A percentile compares a stretch with the other conserved stretches of the same genome.
These are phyloP conservation scores for Aulographum hederae DNA, from an alignment of 2,329 filamentous ascomycete species.

Conservation along the genomic window DNA sequence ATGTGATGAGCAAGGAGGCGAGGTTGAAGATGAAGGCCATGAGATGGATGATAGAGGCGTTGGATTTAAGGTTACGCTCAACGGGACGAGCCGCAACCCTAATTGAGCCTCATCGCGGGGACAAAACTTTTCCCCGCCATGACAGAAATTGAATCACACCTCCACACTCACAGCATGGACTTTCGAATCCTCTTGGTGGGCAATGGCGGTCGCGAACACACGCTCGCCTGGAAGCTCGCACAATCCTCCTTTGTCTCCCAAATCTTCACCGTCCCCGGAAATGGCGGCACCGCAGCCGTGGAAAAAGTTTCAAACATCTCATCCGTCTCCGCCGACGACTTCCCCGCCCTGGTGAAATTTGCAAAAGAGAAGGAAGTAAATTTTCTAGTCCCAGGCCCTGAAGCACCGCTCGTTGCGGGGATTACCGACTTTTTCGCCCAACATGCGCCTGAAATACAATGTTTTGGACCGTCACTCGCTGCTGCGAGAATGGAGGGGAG, in stretches of 20 bases:
- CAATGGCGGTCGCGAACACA: slow-evolving; percentile 87
- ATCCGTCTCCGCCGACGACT: slow-evolving; percentile 50
- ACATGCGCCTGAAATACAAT: slow-evolving; percentile 39
- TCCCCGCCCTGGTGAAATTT: slow-evolving; percentile 56
- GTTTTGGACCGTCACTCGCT: slow-evolving; percentile 70
- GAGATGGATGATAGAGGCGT: no score
- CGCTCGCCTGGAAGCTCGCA: slow-evolving; percentile 81
- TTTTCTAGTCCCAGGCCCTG: slow-evolving; percentile 77
- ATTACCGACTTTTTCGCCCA: slow-evolving; percentile 67
- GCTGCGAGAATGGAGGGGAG: slow-evolving; percentile 87
- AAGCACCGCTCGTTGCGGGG: slow-evolving; percentile 83
- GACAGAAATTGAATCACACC: no score
- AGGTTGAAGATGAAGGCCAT: no score
- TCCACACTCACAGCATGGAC: no score
- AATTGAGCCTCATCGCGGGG: no score
- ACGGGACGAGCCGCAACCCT: no score
- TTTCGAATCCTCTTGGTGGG: slow-evolving; percentile 70
- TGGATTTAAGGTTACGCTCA: no score
- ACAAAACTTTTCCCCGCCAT: no score
- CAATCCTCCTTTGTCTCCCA: slow-evolving; percentile 63
- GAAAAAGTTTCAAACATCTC: slow-evolving; percentile 57
- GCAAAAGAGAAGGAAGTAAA: slow-evolving; percentile 57
- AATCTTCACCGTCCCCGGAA: slow-evolving; percentile 55
- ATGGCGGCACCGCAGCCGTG: slow-evolving; percentile 64
- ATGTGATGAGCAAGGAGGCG: no score